These are phyloP conservation scores for Nannizzia gypsea DNA, from an alignment of 2,329 filamentous ascomycete species.

Conservation along the genomic window DNA sequence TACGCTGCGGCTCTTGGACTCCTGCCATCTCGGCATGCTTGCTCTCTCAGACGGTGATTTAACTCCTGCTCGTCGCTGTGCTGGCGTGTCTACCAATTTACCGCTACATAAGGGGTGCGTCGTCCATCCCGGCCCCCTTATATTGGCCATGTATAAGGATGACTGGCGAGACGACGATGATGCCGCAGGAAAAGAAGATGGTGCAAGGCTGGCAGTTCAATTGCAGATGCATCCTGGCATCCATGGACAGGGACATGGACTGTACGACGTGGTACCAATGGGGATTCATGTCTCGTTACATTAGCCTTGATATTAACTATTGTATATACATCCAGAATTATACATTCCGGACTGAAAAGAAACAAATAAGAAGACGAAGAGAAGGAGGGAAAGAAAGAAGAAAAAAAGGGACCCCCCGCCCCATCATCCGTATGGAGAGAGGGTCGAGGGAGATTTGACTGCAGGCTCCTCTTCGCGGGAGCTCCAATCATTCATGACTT, in stretches of 20 bases:
- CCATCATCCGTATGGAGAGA: not conserved
- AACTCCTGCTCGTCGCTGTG: not conserved
- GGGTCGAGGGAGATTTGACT: not conserved
- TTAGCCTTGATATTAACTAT: not conserved
- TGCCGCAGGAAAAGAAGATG: not conserved
- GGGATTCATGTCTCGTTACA: not conserved
- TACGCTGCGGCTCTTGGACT: not conserved
- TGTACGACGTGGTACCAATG: conserved; percentile 1
- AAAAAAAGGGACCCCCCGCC: not conserved
- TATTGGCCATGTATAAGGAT: too few relatives aligned
- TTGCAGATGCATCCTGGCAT: not conserved
- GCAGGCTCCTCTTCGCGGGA: conserved; percentile 7
- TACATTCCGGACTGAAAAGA: not conserved
- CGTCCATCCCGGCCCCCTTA: too few relatives aligned
- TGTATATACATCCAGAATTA: not conserved
- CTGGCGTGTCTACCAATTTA: not conserved
- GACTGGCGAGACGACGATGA: too few relatives aligned
- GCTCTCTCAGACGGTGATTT: not conserved
- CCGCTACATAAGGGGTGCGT: too few relatives aligned
- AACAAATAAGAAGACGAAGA: not conserved
- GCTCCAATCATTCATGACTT: conserved; percentile 64
- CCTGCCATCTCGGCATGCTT: not conserved
- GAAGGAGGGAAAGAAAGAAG: not conserved
- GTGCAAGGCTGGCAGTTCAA: not conserved
- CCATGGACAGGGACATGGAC: not conserved